A percentile compares a stretch with the other conserved stretches of the same genome.
Conservation (phyloP, 176 grass and related monocot genomes). For the Hyparrhenia diplandra region DNA sequence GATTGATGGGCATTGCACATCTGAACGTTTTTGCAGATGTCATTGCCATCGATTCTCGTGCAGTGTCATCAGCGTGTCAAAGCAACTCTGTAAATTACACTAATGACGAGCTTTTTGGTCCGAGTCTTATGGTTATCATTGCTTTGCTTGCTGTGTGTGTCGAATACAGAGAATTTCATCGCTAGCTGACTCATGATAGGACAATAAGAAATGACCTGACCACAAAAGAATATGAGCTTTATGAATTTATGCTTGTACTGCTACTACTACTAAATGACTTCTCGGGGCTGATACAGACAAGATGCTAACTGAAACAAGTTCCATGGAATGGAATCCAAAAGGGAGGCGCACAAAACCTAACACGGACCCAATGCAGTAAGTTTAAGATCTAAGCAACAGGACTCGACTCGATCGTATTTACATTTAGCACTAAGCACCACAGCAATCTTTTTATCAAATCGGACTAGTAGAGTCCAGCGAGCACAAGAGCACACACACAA, state of each 20-base stretch:
- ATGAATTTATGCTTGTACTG: not conserved
- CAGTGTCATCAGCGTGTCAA: not conserved
- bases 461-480: not conserved
- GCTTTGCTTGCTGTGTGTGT: not conserved
- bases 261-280: slow-evolving; percentile 10
- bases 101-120: not conserved
- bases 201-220: not conserved
- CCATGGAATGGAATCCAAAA: slow-evolving; percentile 9
- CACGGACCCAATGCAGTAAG: not conserved
- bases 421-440: slow-evolving; percentile 4
- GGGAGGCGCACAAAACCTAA: not conserved
- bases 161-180: not conserved
- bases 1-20: not conserved
- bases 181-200: not conserved
- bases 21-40: not conserved
- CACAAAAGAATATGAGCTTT: not conserved
- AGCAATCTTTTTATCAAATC: not conserved
- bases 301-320: slow-evolving; percentile 19
- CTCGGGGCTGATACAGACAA: not conserved
- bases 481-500: not conserved
- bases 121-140: not conserved
- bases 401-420: slow-evolving; percentile 29
- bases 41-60: not conserved
- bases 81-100: not conserved
- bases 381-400: not conserved